Evolutionary conservation across 1,284 basidiomycete species (phyloP), one percentile per base, ranked within the genome.

Genomic region (Boletus mariae): DNA sequence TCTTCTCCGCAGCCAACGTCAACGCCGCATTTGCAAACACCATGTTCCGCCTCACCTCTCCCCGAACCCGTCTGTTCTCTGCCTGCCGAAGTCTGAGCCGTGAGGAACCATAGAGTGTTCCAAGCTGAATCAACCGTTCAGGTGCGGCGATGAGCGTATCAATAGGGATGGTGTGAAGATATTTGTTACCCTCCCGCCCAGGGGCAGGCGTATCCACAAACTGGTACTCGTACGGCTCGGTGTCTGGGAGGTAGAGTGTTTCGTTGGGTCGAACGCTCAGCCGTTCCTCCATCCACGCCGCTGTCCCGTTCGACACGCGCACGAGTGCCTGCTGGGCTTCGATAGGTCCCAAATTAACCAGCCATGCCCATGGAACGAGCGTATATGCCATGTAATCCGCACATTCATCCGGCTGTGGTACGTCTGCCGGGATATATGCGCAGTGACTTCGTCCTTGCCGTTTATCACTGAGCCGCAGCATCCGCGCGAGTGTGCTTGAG

Each of bases 51-150:
- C 84, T 78, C 45, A 85, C 71, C 20, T 68, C 60, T 15, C 68
- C 64, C 9, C 82, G 80, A 28, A 80, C 52, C 5, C 57, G 61
- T 47, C 72, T 57, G 58, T 82, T 76, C 5, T 60, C 59, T 11
- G 60, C 50, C 15, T 71, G 63, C 11, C 67, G 73, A 2, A 90
- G 73, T 35, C 77, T 75, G 5, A 90, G 70, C 6, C 87, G 78
- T 2, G 82, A 82, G 2, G 84, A 82, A 4, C 85, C 86, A 67
- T 88, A 87, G 3, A 89, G 75, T 0, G 84, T 82, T 7, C 87
- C 87, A 11, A 89, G 62, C 55, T 83, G 79, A 17, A 90, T 61
- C 23, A 87, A 74, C 1, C 74, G 76, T 49, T 79, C 71, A 0
- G 63, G 41, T 1, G 41, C 47, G 0, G 20, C 45, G 0, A 51